Base-by-base conservation (phyloP, 441 rosid genomes). In the Capsella rubella region DNA sequence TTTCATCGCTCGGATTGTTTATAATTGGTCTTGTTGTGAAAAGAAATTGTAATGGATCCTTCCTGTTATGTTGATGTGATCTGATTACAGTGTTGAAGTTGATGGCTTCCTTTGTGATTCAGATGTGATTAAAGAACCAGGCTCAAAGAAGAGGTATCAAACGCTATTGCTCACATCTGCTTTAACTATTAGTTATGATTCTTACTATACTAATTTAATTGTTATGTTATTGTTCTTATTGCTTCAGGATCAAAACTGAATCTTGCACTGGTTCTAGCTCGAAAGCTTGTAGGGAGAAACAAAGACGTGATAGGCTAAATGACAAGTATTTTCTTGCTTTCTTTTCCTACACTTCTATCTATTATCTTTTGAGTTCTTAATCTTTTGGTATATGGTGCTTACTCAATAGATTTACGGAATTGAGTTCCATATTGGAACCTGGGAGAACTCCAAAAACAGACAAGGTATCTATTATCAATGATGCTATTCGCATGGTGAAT, bases 281-380 rank as follows among this genome's bases (percentile, higher is more conserved):
- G 5, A 92, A 92, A 75, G 98, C 97, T 1, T 89, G 93, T 71
- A 82, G 92, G 83, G 97, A 92, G 86, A 92, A 92, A 81, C 77
- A 82, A 83, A 89, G 98, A 47, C 87, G 98, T 57, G 98, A 92
- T 81, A 84, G 77, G 74, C 87, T 92, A 15, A 92, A 92, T 73
- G 95, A 92, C 82, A 92, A 85, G 97, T 90, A 78, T 34, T 37
- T 28, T 71, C 69, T 64, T 78, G 3, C 28, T 64, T 73, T 74
- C 72, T 55, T 37, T 9, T 50, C 16, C 4, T 32, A 27, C 47
- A 49, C 52, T 64, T 16, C 14, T 16, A 3, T 9, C 34, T 7
- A 35, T 34, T 10, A 31, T 27, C 73, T 53, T 63, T 43, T 52
- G 71, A 69, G 37, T 57, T 64, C 55, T 50, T 67, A 7, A n/a